Conservation (phyloP, 2,329 filamentous ascomycete genomes). For the Neofusicoccum sp. region DNA sequence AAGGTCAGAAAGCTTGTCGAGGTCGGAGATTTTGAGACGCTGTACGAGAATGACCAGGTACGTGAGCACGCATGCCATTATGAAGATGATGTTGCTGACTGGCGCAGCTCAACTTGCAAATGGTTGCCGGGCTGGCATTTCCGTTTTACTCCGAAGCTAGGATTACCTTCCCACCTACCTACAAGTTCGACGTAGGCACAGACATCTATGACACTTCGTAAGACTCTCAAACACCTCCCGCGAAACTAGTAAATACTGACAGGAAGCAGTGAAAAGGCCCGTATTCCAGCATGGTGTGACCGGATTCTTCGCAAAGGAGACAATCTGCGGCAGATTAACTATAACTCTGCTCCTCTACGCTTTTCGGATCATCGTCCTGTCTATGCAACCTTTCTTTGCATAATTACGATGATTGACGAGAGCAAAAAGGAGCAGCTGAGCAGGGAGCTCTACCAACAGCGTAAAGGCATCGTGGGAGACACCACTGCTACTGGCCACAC, state of each 20-base stretch:
- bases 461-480: conserved; percentile 65
- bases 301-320: conserved; percentile 83
- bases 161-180: conserved; percentile 88
- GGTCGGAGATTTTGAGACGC: conserved; percentile 67
- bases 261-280: conserved; percentile 66
- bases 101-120: conserved; percentile 80
- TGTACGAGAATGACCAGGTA: conserved; percentile 91
- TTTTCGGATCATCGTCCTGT: conserved; percentile 98
- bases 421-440: conserved; percentile 68
- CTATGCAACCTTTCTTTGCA: conserved; percentile 83
- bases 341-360: conserved; percentile 75
- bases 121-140: conserved; percentile 88
- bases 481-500: conserved; percentile 55
- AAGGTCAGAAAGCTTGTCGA: conserved; percentile 72
- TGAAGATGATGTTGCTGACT: conserved; percentile 5
- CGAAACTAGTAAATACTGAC: conserved; percentile 32
- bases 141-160: conserved; percentile 86
- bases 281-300: conserved; percentile 97
- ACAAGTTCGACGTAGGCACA: conserved; percentile 88
- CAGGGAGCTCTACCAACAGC: conserved; percentile 68
- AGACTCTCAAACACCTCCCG: conserved; percentile 45
- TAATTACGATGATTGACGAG: conserved; percentile 78
- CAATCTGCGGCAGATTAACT: conserved; percentile 78
- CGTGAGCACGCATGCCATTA: conserved; percentile 12
- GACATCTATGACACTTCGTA: conserved; percentile 85